Evolutionary conservation across 495 filamentous ascomycete species (phyloP).

Genomic region (Neurospora sp.): DNA sequence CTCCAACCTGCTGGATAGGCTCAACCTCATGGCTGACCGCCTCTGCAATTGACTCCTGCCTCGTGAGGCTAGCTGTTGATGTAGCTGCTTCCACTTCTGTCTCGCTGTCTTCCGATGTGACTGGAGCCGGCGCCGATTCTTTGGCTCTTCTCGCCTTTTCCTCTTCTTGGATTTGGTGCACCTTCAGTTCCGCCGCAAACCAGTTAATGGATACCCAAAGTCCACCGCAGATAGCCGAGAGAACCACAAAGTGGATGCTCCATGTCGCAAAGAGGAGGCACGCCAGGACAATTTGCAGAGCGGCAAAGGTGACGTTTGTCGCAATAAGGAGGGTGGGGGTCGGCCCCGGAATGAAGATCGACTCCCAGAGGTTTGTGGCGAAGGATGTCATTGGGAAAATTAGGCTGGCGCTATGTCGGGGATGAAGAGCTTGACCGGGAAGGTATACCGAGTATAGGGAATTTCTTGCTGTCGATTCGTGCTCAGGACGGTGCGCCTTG

Average conservation of each 20-base stretch:
- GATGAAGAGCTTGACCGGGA: background rate
- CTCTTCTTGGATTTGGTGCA: constrained; percentile 53
- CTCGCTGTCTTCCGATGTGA: constrained; percentile 33
- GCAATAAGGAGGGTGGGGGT: constrained; percentile 81
- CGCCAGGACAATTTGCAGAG: constrained; percentile 70
- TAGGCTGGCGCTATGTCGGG: background rate
- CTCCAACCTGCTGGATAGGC: constrained; percentile 23
- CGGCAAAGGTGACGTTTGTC: constrained; percentile 81
- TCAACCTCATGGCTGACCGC: constrained; percentile 29
- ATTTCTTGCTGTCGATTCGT: background rate
- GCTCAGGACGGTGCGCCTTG: background rate
- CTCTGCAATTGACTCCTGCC: constrained; percentile 7
- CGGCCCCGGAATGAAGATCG: constrained; percentile 84
- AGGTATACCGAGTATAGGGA: background rate
- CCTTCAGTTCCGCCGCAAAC: constrained; percentile 75
- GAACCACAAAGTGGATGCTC: constrained; percentile 76
- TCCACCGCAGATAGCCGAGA: constrained; percentile 66
- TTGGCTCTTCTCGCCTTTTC: constrained; percentile 40
- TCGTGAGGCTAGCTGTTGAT: constrained; percentile 18
- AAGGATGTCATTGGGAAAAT: constrained; percentile 62
- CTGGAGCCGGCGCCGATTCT: constrained; percentile 15
- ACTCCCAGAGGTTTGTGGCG: constrained; percentile 72
- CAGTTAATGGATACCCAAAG: constrained; percentile 94
- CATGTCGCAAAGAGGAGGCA: constrained; percentile 69
- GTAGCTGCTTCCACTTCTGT: constrained; percentile 40